Evolutionary conservation across 2,329 filamentous ascomycete species (phyloP), one percentile per base, ranked within the genome.

Genomic region (Trichoderma breve): DNA sequence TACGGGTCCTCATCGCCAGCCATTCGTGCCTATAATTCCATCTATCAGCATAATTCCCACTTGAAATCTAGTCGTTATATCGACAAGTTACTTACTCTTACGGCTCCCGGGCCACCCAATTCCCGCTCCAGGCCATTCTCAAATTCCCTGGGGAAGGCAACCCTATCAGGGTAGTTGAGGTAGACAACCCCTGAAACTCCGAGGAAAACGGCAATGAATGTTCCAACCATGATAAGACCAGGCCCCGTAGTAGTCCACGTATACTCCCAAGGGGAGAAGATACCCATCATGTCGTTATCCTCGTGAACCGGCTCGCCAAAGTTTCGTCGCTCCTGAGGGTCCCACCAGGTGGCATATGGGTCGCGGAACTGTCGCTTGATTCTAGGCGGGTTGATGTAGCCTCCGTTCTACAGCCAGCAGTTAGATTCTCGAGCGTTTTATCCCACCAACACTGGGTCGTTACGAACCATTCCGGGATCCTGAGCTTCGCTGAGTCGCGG

Each of bases 291-390:
- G 81, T 99, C 97, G 83, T 98, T 92, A 82, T 99, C 96, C 83
- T 99, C 97, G 83, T 99, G 95, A 67, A 97, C 90, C 14, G 95
- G 93, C 83, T 99, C 97, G 83, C 95, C 95, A 81, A 93, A 98
- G 87, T 99, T 98, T 79, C 96, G 90, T 81, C 95, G 91, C 83
- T 98, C 96, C 85, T 99, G 96, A 83, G 94, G 92, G 84, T 99
- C 95, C 93, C 94, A 98, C 94, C 94, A 99, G 80, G 93, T 91
- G 80, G 84, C 95, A 81, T 98, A 89, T 43, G 97, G 96, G 82
- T 98, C 96, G 81, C 96, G 93, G 85, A 94, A 93, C 82, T 94
- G 91, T 77, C 95, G 92, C 87, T 97, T 98, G 83, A 95, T 85
- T 70, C 87, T 84, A 15, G 90, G 89, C 72, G 93, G 92, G 84